Evolutionary conservation across 1,284 basidiomycete genomes (phyloP), one percentile per base, ranked within the genome.

Genomic region (Malassezia restricta): DNA sequence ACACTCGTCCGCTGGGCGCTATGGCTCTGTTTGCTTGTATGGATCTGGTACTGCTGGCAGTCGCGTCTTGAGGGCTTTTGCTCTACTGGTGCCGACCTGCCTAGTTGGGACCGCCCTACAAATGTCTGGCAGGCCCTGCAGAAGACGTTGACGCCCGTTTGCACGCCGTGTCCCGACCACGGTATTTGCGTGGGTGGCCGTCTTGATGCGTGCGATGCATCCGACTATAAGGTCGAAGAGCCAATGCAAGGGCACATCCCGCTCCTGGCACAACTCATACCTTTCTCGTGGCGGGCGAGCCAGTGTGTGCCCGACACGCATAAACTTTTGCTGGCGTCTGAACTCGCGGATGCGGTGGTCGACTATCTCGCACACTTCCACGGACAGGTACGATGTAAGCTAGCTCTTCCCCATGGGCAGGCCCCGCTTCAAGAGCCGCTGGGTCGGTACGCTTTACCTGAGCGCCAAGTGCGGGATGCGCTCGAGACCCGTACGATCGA

Each of bases 241-340:
- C 56, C 62, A 12, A 28, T 57, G 12, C 45, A 56, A 12, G 56
- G 56, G 28, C 54, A 57, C 8, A 17, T 71, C 8, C 69, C 69
- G 1, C 39, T 69, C 14, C 31, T 57, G 12, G 43, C 41, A 0
- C 46, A 27, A 5, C 15, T 56, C 17, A 47, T 69, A 6, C 69
- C 69, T 6, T 57, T 66, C 5, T 40, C 52, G 29, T 54, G 41
- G 54, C 51, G 52, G 0, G 35, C 47, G 3, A 59, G 64, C 0
- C 38, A 37, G 15, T 71, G 68, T 51, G 54, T 60, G 15, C 67
- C 68, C 1, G 68, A 71, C 54, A 64, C 66, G 40, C 60, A 64
- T 45, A 69, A 70, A 59, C 59, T 66, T 6, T 54, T 68, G 12
- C 61, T 71, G 8, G 68, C 65, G 0, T 54, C 59, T 1, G 67